Base-by-base conservation (phyloP, 176 grass and related monocot genomes). In the Musa acuminata region DNA sequence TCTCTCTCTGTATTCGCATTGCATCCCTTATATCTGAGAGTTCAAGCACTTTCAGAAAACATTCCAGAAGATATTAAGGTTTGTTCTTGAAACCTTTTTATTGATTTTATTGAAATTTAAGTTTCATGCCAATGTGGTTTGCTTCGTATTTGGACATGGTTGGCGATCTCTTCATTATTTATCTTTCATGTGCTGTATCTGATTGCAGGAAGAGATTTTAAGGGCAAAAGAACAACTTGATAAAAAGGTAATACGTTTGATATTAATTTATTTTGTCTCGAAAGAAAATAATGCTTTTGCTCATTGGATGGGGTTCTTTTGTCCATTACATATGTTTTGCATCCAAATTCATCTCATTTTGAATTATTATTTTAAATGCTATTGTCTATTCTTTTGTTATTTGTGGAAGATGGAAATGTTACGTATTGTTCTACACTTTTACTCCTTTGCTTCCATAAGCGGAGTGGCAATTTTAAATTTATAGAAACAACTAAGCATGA, bases 1-100 rank as follows among this genome's bases (percentile, higher is more conserved):
- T 99, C 95, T 52, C 95, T 99, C 57, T 99, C 95, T 80, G 95
- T 99, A 64, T 91, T 94, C 87, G 88, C 95, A 0, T 70, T 99
- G 77, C 95, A 99, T 79, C 95, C 95, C 27, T 69, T 99, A 35
- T 99, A 99, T 73, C 83, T 99, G 82, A 91, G 95, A 77, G 90
- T 99, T 76, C 90, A 94, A 80, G 80, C 86, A 51, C 88, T 99
- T 81, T 99, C 95, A 77, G 81, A 87, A 75, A 69, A 85, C 73
- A 87, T 99, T 81, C 95, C 90, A 53, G 82, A 77, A 8, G 84
- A 94, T 69, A 69, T 99, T 82, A 94, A 89, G 95, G 90, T 81
- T 55, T 54, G 52, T 72, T 81, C 13, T 14, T 77, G 51, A 77
- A 51, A 17, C 8, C 26, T 64, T 17, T 50, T 68, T 50, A 48